Evolutionary conservation across 1,284 basidiomycete species (phyloP), one percentile per base, ranked within the genome.

Genomic region (Cutaneotrichosporon cyanovorans): DNA sequence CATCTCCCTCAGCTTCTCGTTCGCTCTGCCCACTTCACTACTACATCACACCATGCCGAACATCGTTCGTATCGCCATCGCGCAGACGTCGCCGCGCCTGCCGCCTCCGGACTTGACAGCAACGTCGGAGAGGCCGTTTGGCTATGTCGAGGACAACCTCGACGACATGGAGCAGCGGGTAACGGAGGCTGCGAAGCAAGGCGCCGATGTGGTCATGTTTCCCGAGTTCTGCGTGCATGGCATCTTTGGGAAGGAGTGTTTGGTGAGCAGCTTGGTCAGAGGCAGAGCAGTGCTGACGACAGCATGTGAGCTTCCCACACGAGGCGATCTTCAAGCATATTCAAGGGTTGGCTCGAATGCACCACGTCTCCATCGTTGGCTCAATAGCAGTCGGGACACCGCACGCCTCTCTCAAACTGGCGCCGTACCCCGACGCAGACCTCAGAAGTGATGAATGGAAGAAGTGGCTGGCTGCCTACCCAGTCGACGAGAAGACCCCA

Each of bases 221-320:
- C 69, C 69, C 8, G 71, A 72, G 45, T 73, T 72, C 53, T 70
- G 64, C 46, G 51, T 70, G n/a, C 69, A 71, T 37, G 69, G 69
- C 5, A 62, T 72, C 22, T 49, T 65, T 8, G 57, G 65, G 31
- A 59, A 65, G 14, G 47, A 51, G 0, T 43, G 68, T 19, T 60
- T 66, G 45, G 69, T 69, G 51, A 56, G 68, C 57, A 21, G 6
- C 25, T 2, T 6, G 14, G 15, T 8, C 11, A n/a, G n/a, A n/a
- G n/a, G n/a, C 12, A 11, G n/a, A 7, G 6, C 2, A 12, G 6
- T 5, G 40, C 36, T 41, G 23, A 44, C 33, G 14, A 21, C 49
- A 72, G 70, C 68, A 68, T 46, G 51, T 70, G 15, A 59, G 63
- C 9, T 58, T 67, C 37, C 54, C 66, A 1, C 60, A 63, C 1